Conservation (phyloP, 1,284 basidiomycete species). For the Thelephora terrestris region DNA sequence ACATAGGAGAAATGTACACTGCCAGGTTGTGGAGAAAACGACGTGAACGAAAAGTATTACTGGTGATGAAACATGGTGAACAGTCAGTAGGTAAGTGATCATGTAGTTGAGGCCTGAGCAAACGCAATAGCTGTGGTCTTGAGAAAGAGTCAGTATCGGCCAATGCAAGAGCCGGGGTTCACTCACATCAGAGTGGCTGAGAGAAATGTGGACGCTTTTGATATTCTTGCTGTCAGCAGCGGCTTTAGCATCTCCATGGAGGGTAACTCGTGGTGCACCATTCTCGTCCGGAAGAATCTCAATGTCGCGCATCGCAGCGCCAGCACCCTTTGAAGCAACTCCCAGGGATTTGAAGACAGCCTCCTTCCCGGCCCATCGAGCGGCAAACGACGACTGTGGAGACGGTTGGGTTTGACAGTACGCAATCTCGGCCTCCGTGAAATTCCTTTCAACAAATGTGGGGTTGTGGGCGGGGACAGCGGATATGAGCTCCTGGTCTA, state of each 20-base stretch:
- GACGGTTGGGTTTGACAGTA: constrained; percentile 90
- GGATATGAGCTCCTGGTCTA: constrained; percentile 90
- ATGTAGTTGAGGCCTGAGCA: constrained; percentile 50
- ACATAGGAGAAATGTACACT: neutral
- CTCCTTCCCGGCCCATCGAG: constrained; percentile 96
- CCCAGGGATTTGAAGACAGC: constrained; percentile 98
- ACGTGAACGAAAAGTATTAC: neutral
- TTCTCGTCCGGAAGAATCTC: constrained; percentile 77
- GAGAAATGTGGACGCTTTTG: constrained; percentile 69
- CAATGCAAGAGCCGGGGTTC: constrained; percentile 2
- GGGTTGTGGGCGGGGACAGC: constrained; percentile 84
- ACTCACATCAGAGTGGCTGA: constrained; percentile 86
- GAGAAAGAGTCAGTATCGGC: constrained; percentile 13
- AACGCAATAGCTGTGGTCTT: constrained; percentile 76
- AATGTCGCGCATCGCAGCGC: constrained; percentile 91
- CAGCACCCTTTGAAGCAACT: constrained; percentile 84
- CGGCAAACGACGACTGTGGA: constrained; percentile 85
- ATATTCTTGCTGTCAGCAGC: constrained; percentile 72
- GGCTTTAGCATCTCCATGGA: constrained; percentile 76
- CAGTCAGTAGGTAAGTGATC: neutral
- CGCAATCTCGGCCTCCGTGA: constrained; percentile 79
- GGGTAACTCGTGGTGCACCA: constrained; percentile 64
- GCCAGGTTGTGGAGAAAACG: neutral
- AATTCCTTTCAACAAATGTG: constrained; percentile 89
- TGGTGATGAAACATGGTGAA: neutral